Evolutionary conservation across 345 rosid species (phyloP).

Genomic region (Hypericum androsaemum): DNA sequence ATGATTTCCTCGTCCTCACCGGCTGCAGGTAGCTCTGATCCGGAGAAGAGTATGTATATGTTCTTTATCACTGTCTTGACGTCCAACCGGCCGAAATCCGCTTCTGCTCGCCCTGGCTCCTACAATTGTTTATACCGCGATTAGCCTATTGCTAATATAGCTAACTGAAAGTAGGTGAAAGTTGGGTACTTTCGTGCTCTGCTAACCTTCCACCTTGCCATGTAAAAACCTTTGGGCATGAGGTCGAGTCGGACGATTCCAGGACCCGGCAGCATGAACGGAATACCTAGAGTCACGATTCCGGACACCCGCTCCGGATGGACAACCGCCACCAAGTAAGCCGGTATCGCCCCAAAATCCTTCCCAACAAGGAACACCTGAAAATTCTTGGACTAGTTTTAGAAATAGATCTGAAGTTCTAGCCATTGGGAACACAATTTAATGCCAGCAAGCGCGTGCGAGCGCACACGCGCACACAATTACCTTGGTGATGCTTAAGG

Average conservation of each 20-base stretch:
- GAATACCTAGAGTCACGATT: constrained; percentile 26
- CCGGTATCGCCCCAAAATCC: constrained; percentile 34
- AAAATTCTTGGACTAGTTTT: too few species aligned
- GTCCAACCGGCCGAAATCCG: constrained; percentile 38
- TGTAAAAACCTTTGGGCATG: constrained; percentile 32
- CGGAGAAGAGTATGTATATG: constrained; percentile 37
- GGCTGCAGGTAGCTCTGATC: constrained; percentile 26
- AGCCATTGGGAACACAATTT: too few species aligned
- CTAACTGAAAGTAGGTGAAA: too few species aligned
- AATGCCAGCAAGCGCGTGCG: too few species aligned
- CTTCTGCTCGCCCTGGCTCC: constrained; percentile 44
- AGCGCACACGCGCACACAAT: too few species aligned
- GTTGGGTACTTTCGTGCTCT: not conserved
- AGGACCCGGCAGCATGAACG: constrained; percentile 28
- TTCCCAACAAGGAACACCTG: constrained; percentile 34
- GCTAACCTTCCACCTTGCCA: constrained; percentile 32
- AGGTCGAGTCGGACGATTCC: constrained; percentile 9
- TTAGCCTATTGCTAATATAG: too few species aligned
- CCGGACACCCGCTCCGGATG: constrained; percentile 28
- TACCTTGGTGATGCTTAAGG: constrained; percentile 22
- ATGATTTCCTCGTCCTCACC: constrained; percentile 35
- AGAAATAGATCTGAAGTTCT: too few species aligned
- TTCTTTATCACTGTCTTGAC: constrained; percentile 34
- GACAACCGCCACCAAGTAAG: constrained; percentile 13
- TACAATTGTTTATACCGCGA: not conserved